phyloP scores from a whole-genome alignment of 495 filamentous ascomycete genomes.

The Penicillium steckii region DNA sequence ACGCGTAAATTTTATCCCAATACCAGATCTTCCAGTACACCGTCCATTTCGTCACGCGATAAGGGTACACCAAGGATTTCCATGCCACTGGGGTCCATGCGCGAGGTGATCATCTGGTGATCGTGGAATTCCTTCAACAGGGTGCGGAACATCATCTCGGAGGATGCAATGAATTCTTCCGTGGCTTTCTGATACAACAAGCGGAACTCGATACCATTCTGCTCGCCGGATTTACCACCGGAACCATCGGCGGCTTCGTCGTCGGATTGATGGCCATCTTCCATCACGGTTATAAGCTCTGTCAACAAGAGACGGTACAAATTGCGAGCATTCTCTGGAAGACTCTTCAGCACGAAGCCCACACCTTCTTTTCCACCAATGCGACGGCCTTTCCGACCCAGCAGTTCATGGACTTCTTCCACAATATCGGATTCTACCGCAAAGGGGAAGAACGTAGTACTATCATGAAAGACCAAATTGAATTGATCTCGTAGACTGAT shows the following conservation, averaged over 20 bases:
- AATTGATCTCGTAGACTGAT: slow-evolving; percentile 71
- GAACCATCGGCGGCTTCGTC: slow-evolving; percentile 37
- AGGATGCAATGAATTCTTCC: slow-evolving; percentile 95
- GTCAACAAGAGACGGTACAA: slow-evolving; percentile 80
- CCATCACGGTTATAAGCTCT: slow-evolving; percentile 73
- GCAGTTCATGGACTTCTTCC: slow-evolving; percentile 79
- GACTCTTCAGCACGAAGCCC: slow-evolving; percentile 79
- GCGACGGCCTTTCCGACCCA: slow-evolving; percentile 79
- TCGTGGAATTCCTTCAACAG: slow-evolving; percentile 97
- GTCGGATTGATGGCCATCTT: slow-evolving; percentile 46
- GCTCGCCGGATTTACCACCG: slow-evolving; percentile 26
- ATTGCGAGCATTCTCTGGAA: slow-evolving; percentile 88
- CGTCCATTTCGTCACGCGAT: slow-evolving; percentile 84
- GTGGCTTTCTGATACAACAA: slow-evolving; percentile 91
- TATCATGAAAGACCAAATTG: slow-evolving; percentile 89
- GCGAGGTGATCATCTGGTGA: slow-evolving; percentile 90
- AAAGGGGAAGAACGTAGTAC: slow-evolving; percentile 82
- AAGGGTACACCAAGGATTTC: slow-evolving; percentile 86
- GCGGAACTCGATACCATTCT: slow-evolving; percentile 78
- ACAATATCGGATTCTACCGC: slow-evolving; percentile 73
- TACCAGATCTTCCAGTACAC: slow-evolving; percentile 81
- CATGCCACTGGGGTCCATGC: slow-evolving; percentile 79
- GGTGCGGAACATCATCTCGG: slow-evolving; percentile 91
- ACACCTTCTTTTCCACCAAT: slow-evolving; percentile 91
- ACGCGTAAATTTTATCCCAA: slow-evolving; percentile 21